Evolutionary conservation across 306 rosid species (phyloP).

Genomic region (Fragaria ananassa): DNA sequence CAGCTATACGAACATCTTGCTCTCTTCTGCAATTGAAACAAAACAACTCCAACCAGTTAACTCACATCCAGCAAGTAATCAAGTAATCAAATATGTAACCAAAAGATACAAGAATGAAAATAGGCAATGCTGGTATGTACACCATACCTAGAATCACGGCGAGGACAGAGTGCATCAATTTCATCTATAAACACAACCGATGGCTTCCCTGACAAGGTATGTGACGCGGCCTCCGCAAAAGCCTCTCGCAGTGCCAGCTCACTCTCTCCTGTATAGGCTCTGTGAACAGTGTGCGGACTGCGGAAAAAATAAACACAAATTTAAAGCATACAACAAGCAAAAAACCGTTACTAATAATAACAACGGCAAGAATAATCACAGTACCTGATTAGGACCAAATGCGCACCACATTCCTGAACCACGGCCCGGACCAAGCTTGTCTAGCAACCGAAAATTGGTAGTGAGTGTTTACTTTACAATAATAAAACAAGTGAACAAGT

Average conservation of each 20-base stretch:
- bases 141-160: conserved; percentile 66
- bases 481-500: too few relatives aligned
- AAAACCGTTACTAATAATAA: not conserved
- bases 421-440: conserved; percentile 88
- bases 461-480: not conserved
- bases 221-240: conserved; percentile 67
- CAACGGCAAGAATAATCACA: not conserved
- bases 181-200: conserved; percentile 81
- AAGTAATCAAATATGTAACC: not conserved
- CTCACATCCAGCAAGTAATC: not conserved
- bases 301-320: conserved; percentile 19
- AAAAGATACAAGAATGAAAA: not conserved
- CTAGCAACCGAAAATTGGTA: conserved; percentile 26
- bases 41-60: conserved; percentile 1
- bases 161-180: conserved; percentile 88
- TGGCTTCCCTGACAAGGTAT: conserved; percentile 51
- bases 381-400: conserved; percentile 68
- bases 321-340: not conserved
- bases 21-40: conserved; percentile 56
- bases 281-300: conserved; percentile 79
- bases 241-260: conserved; percentile 77
- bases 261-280: conserved; percentile 77
- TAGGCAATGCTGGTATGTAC: not conserved
- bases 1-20: conserved; percentile 76
- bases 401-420: conserved; percentile 81